phyloP scores from a whole-genome alignment of 352 stramenopile species.

The Phytopythium helicoides region DNA sequence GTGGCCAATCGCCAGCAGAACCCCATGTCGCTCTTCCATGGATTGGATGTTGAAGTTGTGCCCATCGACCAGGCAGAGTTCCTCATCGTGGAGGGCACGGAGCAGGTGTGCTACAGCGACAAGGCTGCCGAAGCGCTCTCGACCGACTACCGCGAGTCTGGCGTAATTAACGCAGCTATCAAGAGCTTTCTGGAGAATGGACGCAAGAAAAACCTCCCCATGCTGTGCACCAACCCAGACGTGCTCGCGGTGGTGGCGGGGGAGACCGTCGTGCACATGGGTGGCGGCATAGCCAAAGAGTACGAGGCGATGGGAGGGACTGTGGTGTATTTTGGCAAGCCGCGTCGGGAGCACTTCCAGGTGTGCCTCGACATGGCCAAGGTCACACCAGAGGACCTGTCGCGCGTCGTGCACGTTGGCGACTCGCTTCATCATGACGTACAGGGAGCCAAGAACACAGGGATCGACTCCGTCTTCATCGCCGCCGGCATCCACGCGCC shows the following conservation, averaged over 20 bases:
- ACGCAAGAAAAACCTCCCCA: slow-evolving; percentile 47
- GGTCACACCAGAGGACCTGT: slow-evolving; percentile 14
- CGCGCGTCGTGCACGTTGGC: slow-evolving; percentile 56
- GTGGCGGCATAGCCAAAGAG: slow-evolving; percentile 75
- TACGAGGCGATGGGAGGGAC: slow-evolving; percentile 77
- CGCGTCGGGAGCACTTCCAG: slow-evolving; percentile 74
- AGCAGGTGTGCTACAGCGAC: slow-evolving; percentile 51
- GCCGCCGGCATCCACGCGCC: slow-evolving; percentile 52
- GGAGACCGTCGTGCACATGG: slow-evolving; percentile 56
- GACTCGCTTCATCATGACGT: slow-evolving; percentile 74
- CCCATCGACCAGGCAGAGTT: slow-evolving; percentile 40
- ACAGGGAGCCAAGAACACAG: slow-evolving; percentile 44
- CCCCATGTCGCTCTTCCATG: slow-evolving; percentile 44
- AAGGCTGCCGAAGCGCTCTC: slow-evolving; percentile 20
- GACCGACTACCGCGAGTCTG: slow-evolving; percentile 47
- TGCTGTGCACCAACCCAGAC: slow-evolving; percentile 89
- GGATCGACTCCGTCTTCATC: slow-evolving; percentile 60
- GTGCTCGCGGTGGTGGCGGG: slow-evolving; percentile 68
- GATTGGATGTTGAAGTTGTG: slow-evolving; percentile 42
- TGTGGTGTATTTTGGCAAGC: slow-evolving; percentile 86
- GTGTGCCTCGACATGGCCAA: slow-evolving; percentile 42
- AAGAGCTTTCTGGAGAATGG: slow-evolving; percentile 49
- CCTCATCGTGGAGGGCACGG: slow-evolving; percentile 53
- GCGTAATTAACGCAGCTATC: slow-evolving; percentile 34
- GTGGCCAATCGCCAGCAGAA: slow-evolving; percentile 31